Percentiles rank a stretch among this genome's conserved stretches.
phyloP scores from a whole-genome alignment of 2,329 filamentous ascomycete species.

The Parasarocladium wereldwijsianum region DNA sequence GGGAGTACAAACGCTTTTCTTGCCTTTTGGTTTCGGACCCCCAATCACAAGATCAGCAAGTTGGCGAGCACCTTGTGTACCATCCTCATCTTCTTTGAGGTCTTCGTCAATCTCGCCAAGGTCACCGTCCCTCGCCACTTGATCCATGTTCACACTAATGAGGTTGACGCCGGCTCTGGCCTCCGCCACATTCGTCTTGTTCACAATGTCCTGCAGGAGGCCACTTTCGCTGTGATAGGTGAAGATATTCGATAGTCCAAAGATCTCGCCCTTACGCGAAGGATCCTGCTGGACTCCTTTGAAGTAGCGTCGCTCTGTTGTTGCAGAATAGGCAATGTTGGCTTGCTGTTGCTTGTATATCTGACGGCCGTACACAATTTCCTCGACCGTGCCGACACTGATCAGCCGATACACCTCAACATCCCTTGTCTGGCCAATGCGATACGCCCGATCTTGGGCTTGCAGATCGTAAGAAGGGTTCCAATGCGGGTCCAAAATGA shows the following conservation, averaged over 20 bases:
- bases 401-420: constrained; percentile 93
- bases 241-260: constrained; percentile 79
- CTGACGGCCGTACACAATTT: constrained; percentile 91
- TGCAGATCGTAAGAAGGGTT: constrained; percentile 91
- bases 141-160: constrained; percentile 58
- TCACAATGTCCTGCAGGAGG: constrained; percentile 85
- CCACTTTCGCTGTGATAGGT: constrained; percentile 66
- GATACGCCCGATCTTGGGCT: constrained; percentile 89
- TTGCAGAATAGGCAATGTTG: constrained; percentile 92
- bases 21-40: constrained; percentile 26
- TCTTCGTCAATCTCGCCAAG: constrained; percentile 29
- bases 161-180: constrained; percentile 73
- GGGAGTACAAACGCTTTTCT: constrained; percentile 20
- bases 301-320: constrained; percentile 86
- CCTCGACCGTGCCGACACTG: constrained; percentile 84
- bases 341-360: constrained; percentile 99
- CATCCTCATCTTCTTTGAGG: constrained; percentile 34
- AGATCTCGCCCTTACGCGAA: constrained; percentile 81
- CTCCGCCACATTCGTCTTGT: constrained; percentile 96
- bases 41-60: constrained; percentile 41
- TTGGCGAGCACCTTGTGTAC: constrained; percentile 57
- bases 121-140: constrained; percentile 40
- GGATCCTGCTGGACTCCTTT: constrained; percentile 79
- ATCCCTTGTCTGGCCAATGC: constrained; percentile 83
- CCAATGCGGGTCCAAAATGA: constrained; percentile 95